Evolutionary conservation across 2,329 filamentous ascomycete species (phyloP).

Genomic region (Emmonsia crescens): DNA sequence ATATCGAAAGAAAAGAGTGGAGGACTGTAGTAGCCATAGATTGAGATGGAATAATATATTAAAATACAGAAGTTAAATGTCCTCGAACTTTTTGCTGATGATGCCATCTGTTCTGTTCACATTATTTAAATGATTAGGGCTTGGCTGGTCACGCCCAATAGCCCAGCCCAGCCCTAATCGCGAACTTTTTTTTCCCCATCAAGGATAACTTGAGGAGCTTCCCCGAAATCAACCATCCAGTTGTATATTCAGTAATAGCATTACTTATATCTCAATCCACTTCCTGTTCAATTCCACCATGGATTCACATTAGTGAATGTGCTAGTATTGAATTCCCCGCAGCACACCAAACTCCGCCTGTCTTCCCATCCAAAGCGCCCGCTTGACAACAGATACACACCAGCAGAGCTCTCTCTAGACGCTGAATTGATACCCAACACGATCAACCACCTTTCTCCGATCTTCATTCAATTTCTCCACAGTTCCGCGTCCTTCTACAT

Average conservation of each 20-base stretch:
- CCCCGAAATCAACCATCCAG: not conserved
- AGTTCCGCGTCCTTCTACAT: not conserved
- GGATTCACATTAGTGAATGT: not conserved
- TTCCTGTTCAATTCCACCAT: not conserved
- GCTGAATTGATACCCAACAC: not conserved
- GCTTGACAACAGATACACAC: not conserved
- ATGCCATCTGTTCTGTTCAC: conserved; percentile 33
- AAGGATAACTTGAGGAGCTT: not conserved
- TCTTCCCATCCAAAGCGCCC: not conserved
- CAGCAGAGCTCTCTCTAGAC: not conserved
- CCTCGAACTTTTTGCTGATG: conserved; percentile 10
- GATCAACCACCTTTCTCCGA: not conserved
- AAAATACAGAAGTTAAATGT: not conserved
- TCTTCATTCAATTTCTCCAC: not conserved
- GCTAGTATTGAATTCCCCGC: not conserved
- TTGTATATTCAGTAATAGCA: not conserved
- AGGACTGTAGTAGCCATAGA: not conserved
- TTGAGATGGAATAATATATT: not conserved
- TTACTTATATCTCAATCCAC: not conserved
- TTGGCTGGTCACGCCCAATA: not conserved
- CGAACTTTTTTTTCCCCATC: not conserved
- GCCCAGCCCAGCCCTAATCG: not conserved
- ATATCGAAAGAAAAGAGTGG: not conserved
- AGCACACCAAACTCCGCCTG: not conserved
- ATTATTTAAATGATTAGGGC: too few relatives aligned